These are phyloP conservation scores for Colletotrichum trifolii DNA, from an alignment of 2,329 filamentous ascomycete species.

Conservation along the genomic window DNA sequence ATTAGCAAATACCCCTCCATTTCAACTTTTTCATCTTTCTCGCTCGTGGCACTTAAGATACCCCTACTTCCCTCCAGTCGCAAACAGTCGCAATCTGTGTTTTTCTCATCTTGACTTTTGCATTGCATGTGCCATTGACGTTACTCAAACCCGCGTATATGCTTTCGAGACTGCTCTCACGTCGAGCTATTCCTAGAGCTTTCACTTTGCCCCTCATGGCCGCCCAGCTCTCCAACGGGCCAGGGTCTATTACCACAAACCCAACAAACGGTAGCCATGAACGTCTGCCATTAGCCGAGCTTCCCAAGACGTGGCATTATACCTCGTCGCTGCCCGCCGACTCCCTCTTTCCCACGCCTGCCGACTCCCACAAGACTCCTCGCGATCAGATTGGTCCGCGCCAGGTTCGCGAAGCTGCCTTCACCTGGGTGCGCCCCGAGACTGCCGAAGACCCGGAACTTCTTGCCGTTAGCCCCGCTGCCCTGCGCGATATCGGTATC, in stretches of 20 bases:
- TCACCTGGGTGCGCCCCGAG: constrained; percentile 91
- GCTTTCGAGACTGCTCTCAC: constrained; percentile 47
- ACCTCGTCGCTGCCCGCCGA: constrained; percentile 80
- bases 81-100: not conserved
- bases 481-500: constrained; percentile 85
- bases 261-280: constrained; percentile 20
- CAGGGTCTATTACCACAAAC: constrained; percentile 5
- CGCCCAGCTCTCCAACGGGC: constrained; percentile 46
- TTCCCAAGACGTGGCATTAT: constrained; percentile 74
- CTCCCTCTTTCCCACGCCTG: constrained; percentile 80
- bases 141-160: constrained; percentile 38
- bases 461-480: constrained; percentile 81
- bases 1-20: constrained; percentile 27
- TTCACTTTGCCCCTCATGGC: constrained; percentile 45
- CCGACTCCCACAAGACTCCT: constrained; percentile 82
- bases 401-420: constrained; percentile 85
- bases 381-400: constrained; percentile 82
- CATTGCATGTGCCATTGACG: constrained; percentile 3
- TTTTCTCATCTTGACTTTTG: not conserved
- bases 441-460: constrained; percentile 78
- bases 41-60: constrained; percentile 16
- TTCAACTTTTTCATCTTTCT: not conserved
- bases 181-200: constrained; percentile 45
- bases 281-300: constrained; percentile 59
- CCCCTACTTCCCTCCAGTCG: constrained; percentile 3